Conservation (phyloP, 176 grass and related monocot genomes). For the bread wheat (Triticum aestivum) region DNA sequence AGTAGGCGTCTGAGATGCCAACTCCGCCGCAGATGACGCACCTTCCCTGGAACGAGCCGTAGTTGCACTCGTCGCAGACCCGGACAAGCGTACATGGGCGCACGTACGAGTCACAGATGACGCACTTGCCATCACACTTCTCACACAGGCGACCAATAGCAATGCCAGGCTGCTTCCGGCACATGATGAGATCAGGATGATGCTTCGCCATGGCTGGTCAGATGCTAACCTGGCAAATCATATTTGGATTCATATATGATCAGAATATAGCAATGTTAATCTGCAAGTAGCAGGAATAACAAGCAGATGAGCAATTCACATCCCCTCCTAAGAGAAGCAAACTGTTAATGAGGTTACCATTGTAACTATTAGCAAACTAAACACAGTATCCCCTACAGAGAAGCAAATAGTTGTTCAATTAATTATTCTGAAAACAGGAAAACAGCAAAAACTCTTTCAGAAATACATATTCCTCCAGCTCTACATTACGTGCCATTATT, state of each 20-base stretch:
- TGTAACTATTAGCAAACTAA: background rate
- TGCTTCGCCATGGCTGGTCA: slow-evolving; percentile 68
- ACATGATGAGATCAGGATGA: slow-evolving; percentile 87
- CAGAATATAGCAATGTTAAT: background rate
- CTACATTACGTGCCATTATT: background rate
- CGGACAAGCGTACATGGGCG: slow-evolving; percentile 71
- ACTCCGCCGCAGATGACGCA: slow-evolving; percentile 80
- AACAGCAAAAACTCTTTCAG: background rate
- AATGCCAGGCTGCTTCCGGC: slow-evolving; percentile 77
- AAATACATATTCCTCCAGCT: background rate
- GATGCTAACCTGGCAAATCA: slow-evolving; percentile 12
- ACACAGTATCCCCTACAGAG: background rate
- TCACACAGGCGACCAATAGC: slow-evolving; percentile 70
- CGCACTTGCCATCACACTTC: slow-evolving; percentile 75
- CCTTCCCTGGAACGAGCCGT: slow-evolving; percentile 84
- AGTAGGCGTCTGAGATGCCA: slow-evolving; percentile 87
- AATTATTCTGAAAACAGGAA: slow-evolving; percentile 1
- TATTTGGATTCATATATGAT: background rate
- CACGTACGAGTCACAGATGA: slow-evolving; percentile 73
- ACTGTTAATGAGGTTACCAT: background rate
- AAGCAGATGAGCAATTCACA: background rate
- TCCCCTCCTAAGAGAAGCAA: background rate
- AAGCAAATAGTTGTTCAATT: background rate
- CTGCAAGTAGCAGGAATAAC: background rate
- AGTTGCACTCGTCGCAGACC: slow-evolving; percentile 85